A percentile compares a stretch with the other conserved stretches of the same genome.
Conservation (phyloP, 257 asterid species). For the Nicotiana paniculata region DNA sequence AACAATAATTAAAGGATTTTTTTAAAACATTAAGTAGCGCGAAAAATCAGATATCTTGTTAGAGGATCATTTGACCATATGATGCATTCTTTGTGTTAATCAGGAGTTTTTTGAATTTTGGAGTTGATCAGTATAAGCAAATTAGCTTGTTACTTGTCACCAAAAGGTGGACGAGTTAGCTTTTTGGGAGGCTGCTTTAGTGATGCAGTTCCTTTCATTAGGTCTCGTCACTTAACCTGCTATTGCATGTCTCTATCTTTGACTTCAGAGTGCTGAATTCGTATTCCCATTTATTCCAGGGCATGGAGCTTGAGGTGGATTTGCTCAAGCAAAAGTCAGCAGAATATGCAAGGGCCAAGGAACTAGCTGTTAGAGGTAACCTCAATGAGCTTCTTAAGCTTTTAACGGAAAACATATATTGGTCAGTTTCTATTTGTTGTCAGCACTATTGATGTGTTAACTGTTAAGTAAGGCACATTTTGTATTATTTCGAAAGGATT, state of each 20-base stretch:
- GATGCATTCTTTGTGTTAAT: neutral
- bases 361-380: slow-evolving; percentile 64
- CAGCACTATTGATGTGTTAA: neutral
- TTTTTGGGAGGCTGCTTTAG: neutral
- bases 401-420: neutral
- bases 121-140: neutral
- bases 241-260: neutral
- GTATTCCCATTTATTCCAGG: slow-evolving; percentile 27
- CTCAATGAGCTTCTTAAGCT: neutral
- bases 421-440: neutral
- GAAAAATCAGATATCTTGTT: neutral
- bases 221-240: neutral
- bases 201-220: neutral
- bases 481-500: neutral
- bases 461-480: neutral
- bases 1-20: neutral
- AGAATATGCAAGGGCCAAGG: slow-evolving; percentile 81
- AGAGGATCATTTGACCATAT: neutral
- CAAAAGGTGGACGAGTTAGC: neutral
- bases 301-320: slow-evolving; percentile 70
- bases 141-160: neutral
- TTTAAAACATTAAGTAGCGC: neutral
- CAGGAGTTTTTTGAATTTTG: neutral
- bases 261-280: neutral
- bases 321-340: slow-evolving; percentile 54